These are phyloP conservation scores for Fusarium subtropicale DNA, from an alignment of 2,329 filamentous ascomycete genomes.

Conservation along the genomic window DNA sequence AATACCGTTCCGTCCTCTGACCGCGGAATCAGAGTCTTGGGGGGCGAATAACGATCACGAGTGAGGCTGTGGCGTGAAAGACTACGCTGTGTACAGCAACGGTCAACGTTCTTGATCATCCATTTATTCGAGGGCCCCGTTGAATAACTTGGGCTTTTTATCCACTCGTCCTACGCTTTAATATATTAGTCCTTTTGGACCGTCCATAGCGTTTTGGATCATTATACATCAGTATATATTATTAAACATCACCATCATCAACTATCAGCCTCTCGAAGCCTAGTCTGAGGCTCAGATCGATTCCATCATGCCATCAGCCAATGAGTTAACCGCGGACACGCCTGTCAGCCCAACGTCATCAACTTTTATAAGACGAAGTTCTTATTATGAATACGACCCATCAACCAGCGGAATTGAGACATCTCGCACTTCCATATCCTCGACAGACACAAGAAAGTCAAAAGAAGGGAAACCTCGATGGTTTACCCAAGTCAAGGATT, in stretches of 20 bases:
- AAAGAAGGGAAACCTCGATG: conserved; percentile 52
- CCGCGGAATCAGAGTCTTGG: not conserved
- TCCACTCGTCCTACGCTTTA: not conserved
- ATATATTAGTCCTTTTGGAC: not conserved
- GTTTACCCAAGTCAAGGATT: conserved; percentile 60
- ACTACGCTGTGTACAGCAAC: conserved; percentile 30
- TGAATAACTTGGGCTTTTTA: not conserved
- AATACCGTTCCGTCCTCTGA: not conserved
- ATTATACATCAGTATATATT: not conserved
- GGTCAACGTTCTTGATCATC: not conserved
- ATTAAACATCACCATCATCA: not conserved
- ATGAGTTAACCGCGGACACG: conserved; percentile 14
- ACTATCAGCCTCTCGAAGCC: not conserved
- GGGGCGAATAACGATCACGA: not conserved
- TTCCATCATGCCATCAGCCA: conserved; percentile 23
- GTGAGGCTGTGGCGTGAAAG: conserved; percentile 5
- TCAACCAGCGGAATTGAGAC: conserved; percentile 40
- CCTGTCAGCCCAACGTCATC: conserved; percentile 22
- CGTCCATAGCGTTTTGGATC: not conserved
- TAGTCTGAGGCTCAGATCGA: not conserved
- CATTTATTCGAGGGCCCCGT: conserved; percentile 7
- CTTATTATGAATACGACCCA: conserved; percentile 43
- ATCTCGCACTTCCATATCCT: conserved; percentile 21
- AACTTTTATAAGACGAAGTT: conserved; percentile 28
- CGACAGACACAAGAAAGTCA: conserved; percentile 33